phyloP scores from a whole-genome alignment of 2,329 filamentous ascomycete genomes.

The Pseudogymnoascus sp. region DNA sequence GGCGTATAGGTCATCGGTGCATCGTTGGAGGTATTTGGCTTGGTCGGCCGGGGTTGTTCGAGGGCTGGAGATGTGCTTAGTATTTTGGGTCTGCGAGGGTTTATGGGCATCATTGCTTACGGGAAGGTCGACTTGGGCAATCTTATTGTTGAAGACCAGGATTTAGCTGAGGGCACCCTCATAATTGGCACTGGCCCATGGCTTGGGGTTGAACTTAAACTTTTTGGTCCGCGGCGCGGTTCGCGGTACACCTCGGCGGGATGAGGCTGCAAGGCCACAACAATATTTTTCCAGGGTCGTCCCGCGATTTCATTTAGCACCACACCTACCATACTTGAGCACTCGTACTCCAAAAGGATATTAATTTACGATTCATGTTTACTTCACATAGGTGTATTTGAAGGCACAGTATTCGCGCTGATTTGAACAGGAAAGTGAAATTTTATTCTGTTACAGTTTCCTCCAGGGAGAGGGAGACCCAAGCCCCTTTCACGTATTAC shows the following conservation, averaged over 20 bases:
- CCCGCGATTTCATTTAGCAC: neutral
- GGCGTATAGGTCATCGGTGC: slow-evolving; percentile 78
- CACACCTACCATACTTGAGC: neutral
- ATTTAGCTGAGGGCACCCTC: slow-evolving; percentile 35
- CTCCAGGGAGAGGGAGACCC: neutral
- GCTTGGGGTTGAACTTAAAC: neutral
- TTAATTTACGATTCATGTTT: neutral
- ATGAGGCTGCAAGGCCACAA: slow-evolving; percentile 9
- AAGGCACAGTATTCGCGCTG: neutral
- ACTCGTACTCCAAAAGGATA: neutral
- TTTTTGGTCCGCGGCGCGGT: neutral
- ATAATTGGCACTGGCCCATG: slow-evolving; percentile 5
- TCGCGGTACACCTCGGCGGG: neutral
- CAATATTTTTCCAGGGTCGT: slow-evolving; percentile 4
- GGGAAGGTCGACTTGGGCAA: slow-evolving; percentile 69
- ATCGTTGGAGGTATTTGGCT: slow-evolving; percentile 59
- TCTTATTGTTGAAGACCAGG: slow-evolving; percentile 66
- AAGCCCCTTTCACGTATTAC: slow-evolving; percentile 7
- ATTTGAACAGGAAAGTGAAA: neutral
- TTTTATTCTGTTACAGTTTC: neutral
- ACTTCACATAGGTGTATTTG: neutral
- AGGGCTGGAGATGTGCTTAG: slow-evolving; percentile 21
- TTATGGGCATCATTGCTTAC: slow-evolving; percentile 35
- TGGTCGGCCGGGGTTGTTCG: slow-evolving; percentile 37
- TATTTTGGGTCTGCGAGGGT: slow-evolving; percentile 8